Percentiles rank a stretch among this genome's conserved stretches.
Conservation (phyloP, 805 yeast species). For the Hanseniaspora valbyensis region DNA sequence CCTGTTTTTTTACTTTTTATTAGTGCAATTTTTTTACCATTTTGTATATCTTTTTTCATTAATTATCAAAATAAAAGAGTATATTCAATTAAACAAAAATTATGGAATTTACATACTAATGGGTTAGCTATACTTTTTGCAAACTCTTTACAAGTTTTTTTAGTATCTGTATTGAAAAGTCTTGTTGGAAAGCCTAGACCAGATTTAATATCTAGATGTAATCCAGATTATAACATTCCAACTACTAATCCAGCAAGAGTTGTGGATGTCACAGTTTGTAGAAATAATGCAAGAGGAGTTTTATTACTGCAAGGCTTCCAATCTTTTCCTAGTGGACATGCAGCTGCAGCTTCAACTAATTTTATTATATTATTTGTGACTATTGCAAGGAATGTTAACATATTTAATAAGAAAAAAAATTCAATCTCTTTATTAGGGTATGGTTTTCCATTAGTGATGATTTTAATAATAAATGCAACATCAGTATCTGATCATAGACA, state of each 20-base stretch:
- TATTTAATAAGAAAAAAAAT: slow-evolving; percentile 9
- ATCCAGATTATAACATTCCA: background rate
- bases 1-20: slow-evolving; percentile 4
- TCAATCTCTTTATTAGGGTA: slow-evolving; percentile 8
- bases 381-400: slow-evolving; percentile 9
- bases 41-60: background rate
- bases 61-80: slow-evolving; percentile 1
- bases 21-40: slow-evolving; percentile 1
- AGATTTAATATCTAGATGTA: slow-evolving; percentile 12
- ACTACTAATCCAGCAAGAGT: background rate
- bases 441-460: slow-evolving; percentile 9
- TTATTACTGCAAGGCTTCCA: slow-evolving; percentile 12
- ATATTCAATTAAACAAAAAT: slow-evolving; percentile 6
- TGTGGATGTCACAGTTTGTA: slow-evolving; percentile 12
- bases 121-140: slow-evolving; percentile 11
- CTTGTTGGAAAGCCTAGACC: slow-evolving; percentile 13
- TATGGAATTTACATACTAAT: slow-evolving; percentile 14
- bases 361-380: slow-evolving; percentile 9
- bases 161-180: slow-evolving; percentile 13
- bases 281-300: background rate
- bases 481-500: slow-evolving; percentile 15
- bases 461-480: slow-evolving; percentile 8
- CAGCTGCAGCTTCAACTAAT: slow-evolving; percentile 14
- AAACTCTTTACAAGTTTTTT: slow-evolving; percentile 10
- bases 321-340: slow-evolving; percentile 16